phyloP scores from a whole-genome alignment of 306 rosid genomes.

The Begonia loranthoides region DNA sequence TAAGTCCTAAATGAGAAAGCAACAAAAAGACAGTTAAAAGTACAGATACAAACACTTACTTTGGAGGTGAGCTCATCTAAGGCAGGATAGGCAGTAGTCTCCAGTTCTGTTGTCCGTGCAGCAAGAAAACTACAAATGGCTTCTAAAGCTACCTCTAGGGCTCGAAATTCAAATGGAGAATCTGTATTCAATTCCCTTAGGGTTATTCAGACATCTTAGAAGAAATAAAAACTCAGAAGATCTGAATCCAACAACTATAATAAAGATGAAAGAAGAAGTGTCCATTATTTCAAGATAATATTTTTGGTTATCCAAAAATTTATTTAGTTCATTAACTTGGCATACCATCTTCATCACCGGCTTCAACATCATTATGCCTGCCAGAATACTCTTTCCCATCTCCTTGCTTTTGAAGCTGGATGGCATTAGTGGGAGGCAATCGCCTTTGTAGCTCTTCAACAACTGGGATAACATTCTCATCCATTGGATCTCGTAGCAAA shows the following conservation, averaged over 20 bases:
- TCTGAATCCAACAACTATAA: too few species aligned
- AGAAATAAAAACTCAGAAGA: slow-evolving; percentile 9
- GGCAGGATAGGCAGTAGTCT: slow-evolving; percentile 94
- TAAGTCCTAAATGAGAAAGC: not conserved
- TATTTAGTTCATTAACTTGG: slow-evolving; percentile 4
- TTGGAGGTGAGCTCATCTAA: slow-evolving; percentile 85
- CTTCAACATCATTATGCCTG: slow-evolving; percentile 43
- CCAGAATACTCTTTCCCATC: slow-evolving; percentile 31
- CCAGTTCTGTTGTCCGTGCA: slow-evolving; percentile 84
- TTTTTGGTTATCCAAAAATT: too few species aligned
- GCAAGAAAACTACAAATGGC: slow-evolving; percentile 95
- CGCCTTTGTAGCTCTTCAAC: slow-evolving; percentile 81
- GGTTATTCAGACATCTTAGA: slow-evolving; percentile 16
- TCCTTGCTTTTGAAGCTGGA: slow-evolving; percentile 6
- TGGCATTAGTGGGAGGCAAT: slow-evolving; percentile 37
- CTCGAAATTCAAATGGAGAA: slow-evolving; percentile 95
- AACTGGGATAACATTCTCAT: slow-evolving; percentile 73
- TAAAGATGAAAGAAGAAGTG: slow-evolving; percentile 1
- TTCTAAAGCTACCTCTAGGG: slow-evolving; percentile 90
- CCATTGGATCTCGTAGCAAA: slow-evolving; percentile 69
- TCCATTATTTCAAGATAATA: too few species aligned
- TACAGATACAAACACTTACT: slow-evolving; percentile 24
- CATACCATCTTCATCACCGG: slow-evolving; percentile 78
- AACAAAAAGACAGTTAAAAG: not conserved
- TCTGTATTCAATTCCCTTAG: slow-evolving; percentile 38